Percentiles rank a stretch among this genome's conserved stretches.
These are phyloP conservation scores for Singerocomus rubriflavus DNA, from an alignment of 1,284 basidiomycete genomes.

Conservation along the genomic window DNA sequence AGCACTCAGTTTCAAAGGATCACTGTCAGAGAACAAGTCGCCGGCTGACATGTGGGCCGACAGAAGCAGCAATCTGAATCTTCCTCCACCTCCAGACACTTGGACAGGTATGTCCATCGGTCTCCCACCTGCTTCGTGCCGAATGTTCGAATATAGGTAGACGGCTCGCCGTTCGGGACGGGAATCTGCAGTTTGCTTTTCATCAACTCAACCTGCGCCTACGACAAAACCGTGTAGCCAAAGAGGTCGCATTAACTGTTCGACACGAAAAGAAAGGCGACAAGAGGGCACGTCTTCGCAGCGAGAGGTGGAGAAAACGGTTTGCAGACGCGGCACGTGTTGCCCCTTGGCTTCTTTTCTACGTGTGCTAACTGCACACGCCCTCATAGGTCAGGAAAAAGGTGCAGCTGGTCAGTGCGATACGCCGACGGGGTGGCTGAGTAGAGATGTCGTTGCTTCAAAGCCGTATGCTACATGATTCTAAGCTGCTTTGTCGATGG, in stretches of 20 bases:
- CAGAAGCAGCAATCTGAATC: conserved; percentile 24
- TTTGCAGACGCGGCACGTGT: conserved; percentile 36
- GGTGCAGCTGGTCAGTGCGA: conserved; percentile 48
- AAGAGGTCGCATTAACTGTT: conserved; percentile 46
- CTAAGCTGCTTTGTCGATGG: conserved; percentile 5
- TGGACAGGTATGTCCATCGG: conserved; percentile 27
- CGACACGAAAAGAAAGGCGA: conserved; percentile 57
- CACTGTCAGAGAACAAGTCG: conserved; percentile 11
- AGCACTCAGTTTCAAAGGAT: conserved; percentile 18
- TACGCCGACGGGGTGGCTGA: conserved; percentile 46
- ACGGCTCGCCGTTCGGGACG: conserved; percentile 34
- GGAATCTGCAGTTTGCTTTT: conserved; percentile 43
- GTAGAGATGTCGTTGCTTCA: neutral
- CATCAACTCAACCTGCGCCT: conserved; percentile 51
- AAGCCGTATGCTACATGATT: conserved; percentile 11
- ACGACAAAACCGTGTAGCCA: conserved; percentile 51
- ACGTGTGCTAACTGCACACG: conserved; percentile 12
- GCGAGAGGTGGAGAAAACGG: conserved; percentile 36
- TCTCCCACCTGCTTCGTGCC: neutral
- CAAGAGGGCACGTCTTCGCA: conserved; percentile 34
- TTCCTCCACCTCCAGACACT: conserved; percentile 26
- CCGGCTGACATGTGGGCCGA: conserved; percentile 40
- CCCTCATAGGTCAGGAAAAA: conserved; percentile 48
- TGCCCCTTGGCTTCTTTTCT: conserved; percentile 2
- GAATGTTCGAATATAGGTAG: conserved; percentile 37